Evolutionary conservation across 2,329 filamentous ascomycete species (phyloP), one percentile per base, ranked within the genome.

Genomic region (Aureobasidium sp.): DNA sequence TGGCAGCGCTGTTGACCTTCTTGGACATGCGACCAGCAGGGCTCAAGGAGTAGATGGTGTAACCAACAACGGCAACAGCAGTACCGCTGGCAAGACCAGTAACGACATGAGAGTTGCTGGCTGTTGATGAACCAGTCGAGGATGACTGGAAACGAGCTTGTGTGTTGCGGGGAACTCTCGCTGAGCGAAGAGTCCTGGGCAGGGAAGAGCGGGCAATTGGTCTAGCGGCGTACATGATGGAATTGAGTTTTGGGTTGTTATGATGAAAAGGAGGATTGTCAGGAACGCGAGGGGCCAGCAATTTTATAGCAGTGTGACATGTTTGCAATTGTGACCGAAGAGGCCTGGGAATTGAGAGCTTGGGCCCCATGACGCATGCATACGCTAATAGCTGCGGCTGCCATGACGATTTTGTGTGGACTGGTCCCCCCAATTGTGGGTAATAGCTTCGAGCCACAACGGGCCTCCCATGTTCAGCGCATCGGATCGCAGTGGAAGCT

Each of bases 1-100:
- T 79, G 11, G 78, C 76, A 3, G 79, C 78, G 55, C 77, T 71
- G 41, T 58, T 63, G 31, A 65, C 44, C 25, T 49, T 59, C 25
- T 29, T 58, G 51, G 62, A 60, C 37, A 63, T 49, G 22, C 58
- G 57, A 37, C 64, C 64, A 36, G 64, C 62, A 12, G 81, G 82
- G 4, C 81, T 83, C 70, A 79, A 79, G 56, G 80, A 74, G 71
- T 85, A 85, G 72, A 78, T 83, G 62, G 70, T 67, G 69, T 83
- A 84, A 36, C 78, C 79, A 7, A 76, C 75, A 2, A 72, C 62
- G 52, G 82, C 71, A 2, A 80, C 80, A 15, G 78, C 71, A 27
- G 73, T 71, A 22, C 79, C 81, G 59, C 82, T 82, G 41, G 78
- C 78, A 22, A 80, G 39, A 51, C 79, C 82, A 3, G 80, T 80